phyloP scores from a whole-genome alignment of 768 basidiomycete genomes.

The Tulasnella sp. region DNA sequence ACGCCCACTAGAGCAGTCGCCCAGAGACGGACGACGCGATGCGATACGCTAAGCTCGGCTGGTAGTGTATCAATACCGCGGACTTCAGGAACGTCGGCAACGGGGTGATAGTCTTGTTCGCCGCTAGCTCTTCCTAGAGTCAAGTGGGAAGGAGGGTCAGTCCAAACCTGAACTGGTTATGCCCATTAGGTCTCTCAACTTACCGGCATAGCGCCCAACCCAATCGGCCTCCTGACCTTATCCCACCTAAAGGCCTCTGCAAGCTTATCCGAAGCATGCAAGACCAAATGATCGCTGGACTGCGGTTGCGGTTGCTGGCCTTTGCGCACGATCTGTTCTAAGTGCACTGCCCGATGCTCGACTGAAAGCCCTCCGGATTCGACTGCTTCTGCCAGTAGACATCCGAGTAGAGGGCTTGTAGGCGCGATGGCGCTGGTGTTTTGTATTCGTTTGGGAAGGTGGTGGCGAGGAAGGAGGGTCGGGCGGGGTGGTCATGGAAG shows the following conservation, averaged over 20 bases:
- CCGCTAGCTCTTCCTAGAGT: constrained; percentile 66
- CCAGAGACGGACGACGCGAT: constrained; percentile 72
- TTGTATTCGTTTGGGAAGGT: constrained; percentile 37
- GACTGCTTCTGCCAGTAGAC: constrained; percentile 80
- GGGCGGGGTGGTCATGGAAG: neutral
- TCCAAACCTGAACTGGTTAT: constrained; percentile 40
- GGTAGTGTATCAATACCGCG: constrained; percentile 64
- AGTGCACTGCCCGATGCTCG: constrained; percentile 70
- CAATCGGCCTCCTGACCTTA: constrained; percentile 75
- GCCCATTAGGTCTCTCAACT: constrained; percentile 45
- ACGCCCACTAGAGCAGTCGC: constrained; percentile 83
- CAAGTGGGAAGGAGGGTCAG: constrained; percentile 46
- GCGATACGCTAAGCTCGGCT: constrained; percentile 70
- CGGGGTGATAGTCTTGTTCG: constrained; percentile 52
- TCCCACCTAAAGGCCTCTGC: constrained; percentile 65
- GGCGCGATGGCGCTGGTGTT: constrained; percentile 41
- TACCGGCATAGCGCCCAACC: constrained; percentile 72
- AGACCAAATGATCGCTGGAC: constrained; percentile 56
- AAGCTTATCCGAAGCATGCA: constrained; percentile 59
- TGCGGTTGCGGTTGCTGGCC: constrained; percentile 54
- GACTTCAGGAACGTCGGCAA: constrained; percentile 60
- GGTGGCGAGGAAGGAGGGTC: constrained; percentile 17
- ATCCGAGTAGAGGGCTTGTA: constrained; percentile 76
- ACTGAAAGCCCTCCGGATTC: constrained; percentile 79
- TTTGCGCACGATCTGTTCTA: constrained; percentile 58